Base-by-base conservation (phyloP, 345 rosid species). In the Eucalyptus pauciflora region DNA sequence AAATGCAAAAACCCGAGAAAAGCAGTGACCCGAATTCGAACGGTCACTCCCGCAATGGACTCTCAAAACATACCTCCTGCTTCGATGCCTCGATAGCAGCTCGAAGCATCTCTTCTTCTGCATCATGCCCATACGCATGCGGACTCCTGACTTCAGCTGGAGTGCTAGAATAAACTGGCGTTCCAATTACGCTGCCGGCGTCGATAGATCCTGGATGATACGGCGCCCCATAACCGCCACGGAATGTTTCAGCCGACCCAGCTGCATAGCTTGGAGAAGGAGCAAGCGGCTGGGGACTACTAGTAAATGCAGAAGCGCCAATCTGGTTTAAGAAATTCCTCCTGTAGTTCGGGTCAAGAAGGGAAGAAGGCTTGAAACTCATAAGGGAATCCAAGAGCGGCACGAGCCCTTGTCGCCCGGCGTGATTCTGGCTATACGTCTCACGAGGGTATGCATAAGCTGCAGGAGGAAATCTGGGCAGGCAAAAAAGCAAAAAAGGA, bases 51-150 rank as follows among this genome's bases (percentile, higher is more conserved):
- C 41, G 88, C 90, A 87, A 89, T 88, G 43, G 48, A 45, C 88
- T 69, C 85, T 37, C 52, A 60, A 60, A 86, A 89, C 83, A 91
- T 51, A 90, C 93, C 90, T 94, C 97, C 86, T 87, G 91, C 90
- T 90, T 94, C 27, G 99, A 97, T 93, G 98, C 97, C 93, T 95
- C 97, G 86, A 96, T 93, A 52, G 98, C 99, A 88, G 93, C 92
- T 92, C 92, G 95, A 85, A 96, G 69, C 97, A 96, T 95, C 91
- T 96, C 95, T 62, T 95, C 96, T 90, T 96, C 99, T n/a, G 89
- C 67, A 92, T 93, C 93, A 64, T 91, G 86, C 45, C 62, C 88
- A 92, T 90, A 45, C n/a, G 87, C 64, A 89, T 90, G 90, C 33
- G 91, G 58, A 37, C 91, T 92, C 76, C 93, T 90, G 25, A 88